These are phyloP conservation scores for Tulasnella sp. DNA, from an alignment of 768 basidiomycete genomes.

Conservation along the genomic window DNA sequence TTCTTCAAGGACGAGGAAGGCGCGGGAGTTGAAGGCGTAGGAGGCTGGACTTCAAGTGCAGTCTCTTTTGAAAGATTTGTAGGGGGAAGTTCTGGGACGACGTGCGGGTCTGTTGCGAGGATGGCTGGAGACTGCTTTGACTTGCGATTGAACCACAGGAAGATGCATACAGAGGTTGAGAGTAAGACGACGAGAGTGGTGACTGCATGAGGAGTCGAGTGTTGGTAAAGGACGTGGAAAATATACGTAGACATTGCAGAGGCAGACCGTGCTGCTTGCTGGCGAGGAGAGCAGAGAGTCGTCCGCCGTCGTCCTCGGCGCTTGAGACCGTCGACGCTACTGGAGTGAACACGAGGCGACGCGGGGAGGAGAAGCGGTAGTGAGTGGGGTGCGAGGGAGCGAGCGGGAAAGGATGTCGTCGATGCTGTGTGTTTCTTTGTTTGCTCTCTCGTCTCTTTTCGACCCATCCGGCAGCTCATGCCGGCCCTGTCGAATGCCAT, in stretches of 20 bases:
- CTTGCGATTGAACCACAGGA: conserved; percentile 6
- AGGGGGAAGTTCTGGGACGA: background rate
- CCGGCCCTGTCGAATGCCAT: too few relatives aligned
- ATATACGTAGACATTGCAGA: conserved; percentile 1
- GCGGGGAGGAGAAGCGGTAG: background rate
- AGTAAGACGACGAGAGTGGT: conserved; percentile 13
- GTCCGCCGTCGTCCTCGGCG: background rate
- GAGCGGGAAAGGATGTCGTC: background rate
- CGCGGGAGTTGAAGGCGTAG: background rate
- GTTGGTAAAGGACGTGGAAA: conserved; percentile 3
- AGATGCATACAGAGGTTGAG: conserved; percentile 7
- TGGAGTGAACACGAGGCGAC: background rate
- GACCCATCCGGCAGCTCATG: background rate
- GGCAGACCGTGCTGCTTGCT: background rate
- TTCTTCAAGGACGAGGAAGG: conserved; percentile 4
- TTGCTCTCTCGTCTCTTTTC: background rate
- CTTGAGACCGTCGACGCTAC: background rate
- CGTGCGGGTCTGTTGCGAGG: background rate
- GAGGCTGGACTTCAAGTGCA: background rate
- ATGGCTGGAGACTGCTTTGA: background rate
- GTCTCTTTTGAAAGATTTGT: conserved; percentile 6
- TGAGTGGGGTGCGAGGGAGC: background rate
- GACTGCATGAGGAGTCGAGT: conserved; percentile 5
- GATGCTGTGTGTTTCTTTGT: background rate
- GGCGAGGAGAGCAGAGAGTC: background rate